Conservation (phyloP, 805 yeast species). For the Debaryomyces hansenii region DNA sequence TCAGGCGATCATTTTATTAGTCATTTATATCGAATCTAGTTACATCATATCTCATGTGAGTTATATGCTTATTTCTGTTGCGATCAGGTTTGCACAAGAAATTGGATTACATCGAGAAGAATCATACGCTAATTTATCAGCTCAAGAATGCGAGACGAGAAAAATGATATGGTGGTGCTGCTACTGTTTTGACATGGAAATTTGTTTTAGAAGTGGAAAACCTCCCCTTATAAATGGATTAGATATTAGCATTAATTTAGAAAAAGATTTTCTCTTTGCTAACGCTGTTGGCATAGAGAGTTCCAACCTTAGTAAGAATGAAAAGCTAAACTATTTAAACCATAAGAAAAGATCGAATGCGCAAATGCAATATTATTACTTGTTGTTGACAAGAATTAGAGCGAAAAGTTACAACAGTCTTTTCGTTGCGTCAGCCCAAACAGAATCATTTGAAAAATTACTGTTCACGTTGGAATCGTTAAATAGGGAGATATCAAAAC, state of each 20-base stretch:
- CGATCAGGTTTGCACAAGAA: constrained; percentile 41
- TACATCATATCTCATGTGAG: constrained; percentile 29
- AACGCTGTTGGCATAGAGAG: too few relatives aligned
- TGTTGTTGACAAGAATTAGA: constrained; percentile 26
- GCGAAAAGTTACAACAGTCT: constrained; percentile 28
- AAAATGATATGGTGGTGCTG: constrained; percentile 39
- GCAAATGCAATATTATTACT: constrained; percentile 1
- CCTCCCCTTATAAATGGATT: constrained; percentile 36
- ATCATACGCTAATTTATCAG: constrained; percentile 19
- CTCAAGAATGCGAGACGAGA: constrained; percentile 21
- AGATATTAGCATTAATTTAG: constrained; percentile 29
- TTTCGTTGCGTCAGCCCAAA: constrained; percentile 29
- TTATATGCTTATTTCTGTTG: constrained; percentile 30
- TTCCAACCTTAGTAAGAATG: too few relatives aligned
- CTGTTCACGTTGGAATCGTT: constrained; percentile 21
- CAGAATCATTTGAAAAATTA: constrained; percentile 18
- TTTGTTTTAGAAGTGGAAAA: constrained; percentile 38
- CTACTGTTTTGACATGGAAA: constrained; percentile 36
- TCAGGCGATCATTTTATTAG: constrained; percentile 51
- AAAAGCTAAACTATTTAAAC: neutral
- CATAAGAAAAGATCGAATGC: neutral
- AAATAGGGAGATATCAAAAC: constrained; percentile 27
- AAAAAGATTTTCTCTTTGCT: constrained; percentile 14
- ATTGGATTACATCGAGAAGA: constrained; percentile 42
- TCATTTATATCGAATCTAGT: constrained; percentile 34